Conservation (phyloP, 805 yeast genomes). For the Saccharomycopsis oosterbeekiorum region DNA sequence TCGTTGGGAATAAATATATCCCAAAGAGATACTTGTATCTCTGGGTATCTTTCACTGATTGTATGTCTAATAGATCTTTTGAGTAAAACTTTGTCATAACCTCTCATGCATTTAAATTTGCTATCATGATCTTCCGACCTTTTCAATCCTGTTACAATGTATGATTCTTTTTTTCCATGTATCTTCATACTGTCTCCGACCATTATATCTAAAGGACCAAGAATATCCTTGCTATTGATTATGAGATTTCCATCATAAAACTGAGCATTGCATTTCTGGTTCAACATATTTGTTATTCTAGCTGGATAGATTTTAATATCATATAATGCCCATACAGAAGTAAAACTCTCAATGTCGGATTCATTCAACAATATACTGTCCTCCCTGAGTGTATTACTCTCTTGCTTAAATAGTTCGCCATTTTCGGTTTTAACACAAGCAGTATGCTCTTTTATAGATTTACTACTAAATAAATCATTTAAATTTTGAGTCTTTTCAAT, state of each 20-base stretch:
- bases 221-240: constrained; percentile 30
- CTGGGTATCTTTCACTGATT: constrained; percentile 18
- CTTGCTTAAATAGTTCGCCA: background rate
- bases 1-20: constrained; percentile 31
- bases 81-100: constrained; percentile 42
- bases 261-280: constrained; percentile 26
- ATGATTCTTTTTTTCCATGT: constrained; percentile 26
- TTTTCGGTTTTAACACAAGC: background rate
- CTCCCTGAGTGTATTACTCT: background rate
- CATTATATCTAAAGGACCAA: constrained; percentile 39
- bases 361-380: background rate
- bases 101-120: constrained; percentile 46
- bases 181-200: constrained; percentile 45
- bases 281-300: constrained; percentile 22
- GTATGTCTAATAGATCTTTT: constrained; percentile 23
- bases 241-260: constrained; percentile 31
- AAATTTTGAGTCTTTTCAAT: background rate
- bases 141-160: constrained; percentile 37
- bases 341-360: background rate
- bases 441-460: background rate
- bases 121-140: constrained; percentile 16
- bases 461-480: background rate
- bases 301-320: constrained; percentile 46
- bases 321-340: constrained; percentile 42
- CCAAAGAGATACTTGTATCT: constrained; percentile 24